Percentiles rank a stretch among this genome's conserved stretches.
Conservation (phyloP, 345 rosid species). For the Populus simonii region DNA sequence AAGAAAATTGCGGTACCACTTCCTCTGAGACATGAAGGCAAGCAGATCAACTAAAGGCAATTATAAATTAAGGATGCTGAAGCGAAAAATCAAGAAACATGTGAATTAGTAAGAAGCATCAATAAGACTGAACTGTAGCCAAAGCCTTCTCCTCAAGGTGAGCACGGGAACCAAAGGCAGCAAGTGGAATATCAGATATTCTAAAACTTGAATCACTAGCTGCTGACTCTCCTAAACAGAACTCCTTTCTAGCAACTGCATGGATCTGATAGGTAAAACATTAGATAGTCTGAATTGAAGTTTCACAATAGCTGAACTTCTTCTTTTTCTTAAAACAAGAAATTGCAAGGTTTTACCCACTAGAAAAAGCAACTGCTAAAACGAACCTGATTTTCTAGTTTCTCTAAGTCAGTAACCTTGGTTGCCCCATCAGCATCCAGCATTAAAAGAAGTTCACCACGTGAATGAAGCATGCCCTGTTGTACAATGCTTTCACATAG, state of each 20-base stretch:
- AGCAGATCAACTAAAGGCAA: constrained; percentile 24
- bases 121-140: constrained; percentile 68
- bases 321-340: neutral
- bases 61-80: neutral
- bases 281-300: constrained; percentile 22
- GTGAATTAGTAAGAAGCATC: neutral
- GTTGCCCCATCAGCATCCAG: constrained; percentile 99
- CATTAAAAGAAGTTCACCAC: constrained; percentile 95
- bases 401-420: constrained; percentile 82
- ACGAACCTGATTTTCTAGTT: constrained; percentile 89
- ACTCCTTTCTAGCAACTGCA: constrained; percentile 65
- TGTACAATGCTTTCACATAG: constrained; percentile 72
- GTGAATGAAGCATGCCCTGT: constrained; percentile 99
- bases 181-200: constrained; percentile 70
- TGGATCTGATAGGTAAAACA: constrained; percentile 56
- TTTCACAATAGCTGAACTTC: neutral
- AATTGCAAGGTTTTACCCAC: neutral
- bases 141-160: constrained; percentile 96
- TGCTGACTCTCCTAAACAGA: constrained; percentile 42
- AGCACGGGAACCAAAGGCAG: constrained; percentile 97
- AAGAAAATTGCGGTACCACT: constrained; percentile 93
- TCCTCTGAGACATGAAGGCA: constrained; percentile 58
- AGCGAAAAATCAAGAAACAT: neutral
- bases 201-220: constrained; percentile 37
- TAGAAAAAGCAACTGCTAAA: constrained; percentile 5